Evolutionary conservation across 768 basidiomycete genomes (phyloP).

Genomic region (Trametes cingulata): DNA sequence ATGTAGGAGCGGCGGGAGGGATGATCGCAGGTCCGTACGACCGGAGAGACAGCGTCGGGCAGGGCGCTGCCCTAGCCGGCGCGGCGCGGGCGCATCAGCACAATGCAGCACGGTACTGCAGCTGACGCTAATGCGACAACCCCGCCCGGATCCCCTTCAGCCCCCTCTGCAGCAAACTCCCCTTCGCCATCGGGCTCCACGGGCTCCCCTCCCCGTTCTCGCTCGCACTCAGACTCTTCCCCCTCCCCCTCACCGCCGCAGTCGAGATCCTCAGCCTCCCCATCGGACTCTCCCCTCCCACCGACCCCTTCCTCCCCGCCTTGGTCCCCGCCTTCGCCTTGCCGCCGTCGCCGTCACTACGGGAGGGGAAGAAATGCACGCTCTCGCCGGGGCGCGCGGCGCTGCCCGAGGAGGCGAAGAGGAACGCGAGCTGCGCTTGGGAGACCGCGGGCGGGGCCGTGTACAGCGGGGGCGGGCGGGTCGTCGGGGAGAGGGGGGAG

Average conservation of each 20-base stretch:
- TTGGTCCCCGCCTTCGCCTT: background rate
- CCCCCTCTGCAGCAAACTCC: conserved; percentile 6
- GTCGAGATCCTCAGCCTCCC: conserved; percentile 16
- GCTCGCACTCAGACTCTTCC: no score
- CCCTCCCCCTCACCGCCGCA: background rate
- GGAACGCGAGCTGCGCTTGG: conserved; percentile 17
- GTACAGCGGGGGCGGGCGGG: conserved; percentile 10
- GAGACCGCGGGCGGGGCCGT: conserved; percentile 9
- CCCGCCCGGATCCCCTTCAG: conserved; percentile 11
- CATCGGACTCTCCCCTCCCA: background rate
- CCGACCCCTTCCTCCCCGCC: background rate
- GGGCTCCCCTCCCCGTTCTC: background rate
- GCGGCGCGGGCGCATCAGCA: background rate
- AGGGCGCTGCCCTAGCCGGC: background rate
- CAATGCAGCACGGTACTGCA: no score
- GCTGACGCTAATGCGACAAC: background rate
- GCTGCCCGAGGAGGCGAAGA: conserved; percentile 3
- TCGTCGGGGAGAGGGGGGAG: background rate
- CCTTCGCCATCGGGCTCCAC: conserved; percentile 1
- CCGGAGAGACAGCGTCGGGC: background rate
- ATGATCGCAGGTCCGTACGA: background rate
- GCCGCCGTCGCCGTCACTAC: no score
- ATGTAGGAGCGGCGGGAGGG: no score
- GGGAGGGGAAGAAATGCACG: conserved; percentile 17
- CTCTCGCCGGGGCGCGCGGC: conserved; percentile 4